These are phyloP conservation scores for Lasiodiplodia sp. DNA, from an alignment of 2,329 filamentous ascomycete genomes.

Conservation along the genomic window DNA sequence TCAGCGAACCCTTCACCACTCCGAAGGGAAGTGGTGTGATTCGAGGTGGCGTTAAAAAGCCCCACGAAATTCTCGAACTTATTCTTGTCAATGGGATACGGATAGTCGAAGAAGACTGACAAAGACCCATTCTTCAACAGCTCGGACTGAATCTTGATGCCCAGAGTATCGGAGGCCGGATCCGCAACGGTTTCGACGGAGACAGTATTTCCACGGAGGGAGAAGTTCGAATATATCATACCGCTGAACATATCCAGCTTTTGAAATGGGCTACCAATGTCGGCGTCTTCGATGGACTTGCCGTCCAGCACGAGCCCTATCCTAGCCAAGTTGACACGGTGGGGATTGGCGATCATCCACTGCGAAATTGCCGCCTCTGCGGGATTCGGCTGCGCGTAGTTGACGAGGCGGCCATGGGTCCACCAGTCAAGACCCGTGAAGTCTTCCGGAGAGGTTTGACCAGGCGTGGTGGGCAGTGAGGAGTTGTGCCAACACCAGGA, in stretches of 20 bases:
- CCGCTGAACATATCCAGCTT: conserved; percentile 59
- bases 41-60: conserved; percentile 56
- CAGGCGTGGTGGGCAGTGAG: conserved; percentile 49
- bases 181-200: conserved; percentile 56
- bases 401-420: conserved; percentile 53
- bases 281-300: conserved; percentile 36
- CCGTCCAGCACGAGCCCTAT: conserved; percentile 54
- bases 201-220: conserved; percentile 49
- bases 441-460: conserved; percentile 46
- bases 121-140: conserved; percentile 50
- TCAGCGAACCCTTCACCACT: conserved; percentile 41
- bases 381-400: conserved; percentile 54
- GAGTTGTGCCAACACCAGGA: conserved; percentile 58
- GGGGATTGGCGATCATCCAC: conserved; percentile 63
- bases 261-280: conserved; percentile 39
- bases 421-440: conserved; percentile 54
- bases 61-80: conserved; percentile 65
- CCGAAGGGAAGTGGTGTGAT: conserved; percentile 52
- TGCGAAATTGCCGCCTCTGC: conserved; percentile 53
- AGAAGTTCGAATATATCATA: conserved; percentile 54
- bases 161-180: conserved; percentile 56
- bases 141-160: conserved; percentile 52
- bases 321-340: conserved; percentile 59
- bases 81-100: conserved; percentile 55
- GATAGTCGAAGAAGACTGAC: conserved; percentile 62